Evolutionary conservation across 2,329 filamentous ascomycete genomes (phyloP), one percentile per base, ranked within the genome.

Genomic region (Ilyonectria mors-panacis): DNA sequence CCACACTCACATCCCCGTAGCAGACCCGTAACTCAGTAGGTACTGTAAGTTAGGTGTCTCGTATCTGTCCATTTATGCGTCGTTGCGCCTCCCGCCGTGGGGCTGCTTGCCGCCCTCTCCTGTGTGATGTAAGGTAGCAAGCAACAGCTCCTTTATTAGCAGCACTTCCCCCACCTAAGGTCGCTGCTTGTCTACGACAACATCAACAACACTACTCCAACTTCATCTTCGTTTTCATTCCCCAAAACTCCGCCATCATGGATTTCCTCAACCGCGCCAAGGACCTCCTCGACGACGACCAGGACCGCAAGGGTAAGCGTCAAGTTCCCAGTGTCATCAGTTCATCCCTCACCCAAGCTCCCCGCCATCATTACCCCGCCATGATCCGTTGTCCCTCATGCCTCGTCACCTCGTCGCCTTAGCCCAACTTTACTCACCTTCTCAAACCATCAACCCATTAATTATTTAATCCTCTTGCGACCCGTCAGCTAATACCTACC

Each of bases 241-340:
- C 21, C 4, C 15, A 15, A 48, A 30, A 67, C 59, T 33, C 28
- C 62, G 47, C 54, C 70, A 77, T 30, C 56, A 83, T 83, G 82
- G 80, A 83, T 47, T 80, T 83, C 66, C 66, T 83, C 69, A 80
- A 69, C 72, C 77, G 75, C 21, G 81, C 80, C 61, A 81, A 81
- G 73, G 78, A 81, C 44, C 81, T 78, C 26, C 78, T 83, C 63
- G 74, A 76, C 63, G 73, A 77, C 45, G 70, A 74, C 65, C 74
- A 78, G 67, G 66, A 75, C 56, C 75, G 77, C 65, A 60, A 74
- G 53, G 59, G 66, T 42, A 59, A 70, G 50, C 74, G 21, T 19
- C 50, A 9, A 30, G 19, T 15, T 12, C 26, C 28, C 17, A 30
- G 19, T n/a, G 17, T 51, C 28, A 28, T 33, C 48, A 17, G 50